Base-by-base conservation (phyloP, 495 filamentous ascomycete genomes). In the Neurospora africana region DNA sequence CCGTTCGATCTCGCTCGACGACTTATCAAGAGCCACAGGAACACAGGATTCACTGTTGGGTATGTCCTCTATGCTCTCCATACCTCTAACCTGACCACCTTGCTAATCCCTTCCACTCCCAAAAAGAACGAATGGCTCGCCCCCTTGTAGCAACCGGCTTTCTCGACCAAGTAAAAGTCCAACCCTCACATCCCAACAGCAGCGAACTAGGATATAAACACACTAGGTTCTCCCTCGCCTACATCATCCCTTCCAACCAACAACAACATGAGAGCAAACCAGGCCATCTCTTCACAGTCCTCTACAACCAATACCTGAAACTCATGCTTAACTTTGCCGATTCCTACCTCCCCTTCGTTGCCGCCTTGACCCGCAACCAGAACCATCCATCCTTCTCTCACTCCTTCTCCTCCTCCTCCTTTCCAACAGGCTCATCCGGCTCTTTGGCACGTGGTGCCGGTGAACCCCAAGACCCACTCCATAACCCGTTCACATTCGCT, bases 221-320 rank as follows among this genome's bases (percentile, higher is more conserved):
- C 72, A 78, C 71, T 58, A 74, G 74, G 13, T 75, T 75, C 58
- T 76, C 75, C 1, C 68, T 74, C 3, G 39, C 75, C 37, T 78
- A 78, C 68, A 61, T 72, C 19, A 41, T 73, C 21, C 10, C 21
- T 65, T 69, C 39, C 33, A 68, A 8, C 74, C 71, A 19, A 3
- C 13, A 58, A 58, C 47, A 61, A 19, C 53, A 19, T 0, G 23
- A 61, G 7, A 9, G 27, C 6, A 53, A 47, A 10, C 72, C 76
- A 6, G 76, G 73, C 35, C 65, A 78, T 11, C 47, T 78, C 6
- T 78, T 76, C 75, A 41, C 72, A 5, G 53, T 70, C 41, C 71
- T 76, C 70, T 78, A 75, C 43, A 72, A 76, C 70, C 40, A 74
- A 23, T 78, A 71, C 71, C 69, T 72, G 72, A 76, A 72, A 44